phyloP scores from a whole-genome alignment of 1,284 basidiomycete species.

The Gymnopus androsaceus region DNA sequence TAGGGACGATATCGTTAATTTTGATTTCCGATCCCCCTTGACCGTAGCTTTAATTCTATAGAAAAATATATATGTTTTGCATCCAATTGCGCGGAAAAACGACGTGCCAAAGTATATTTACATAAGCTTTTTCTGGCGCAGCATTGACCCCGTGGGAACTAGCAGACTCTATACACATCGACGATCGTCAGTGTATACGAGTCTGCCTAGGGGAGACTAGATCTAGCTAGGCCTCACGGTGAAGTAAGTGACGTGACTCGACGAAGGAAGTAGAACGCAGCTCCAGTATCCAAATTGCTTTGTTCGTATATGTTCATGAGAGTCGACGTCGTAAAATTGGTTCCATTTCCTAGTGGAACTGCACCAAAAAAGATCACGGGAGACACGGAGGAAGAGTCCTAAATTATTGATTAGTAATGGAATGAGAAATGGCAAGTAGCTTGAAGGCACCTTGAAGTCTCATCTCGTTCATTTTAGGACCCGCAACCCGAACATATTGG shows the following conservation, averaged over 20 bases:
- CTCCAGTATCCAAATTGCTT: slow-evolving; percentile 44
- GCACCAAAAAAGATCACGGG: slow-evolving; percentile 45
- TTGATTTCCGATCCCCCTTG: no score
- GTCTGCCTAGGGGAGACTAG: no score
- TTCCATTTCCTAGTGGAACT: slow-evolving; percentile 44
- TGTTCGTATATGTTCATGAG: slow-evolving; percentile 51
- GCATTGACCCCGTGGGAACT: no score
- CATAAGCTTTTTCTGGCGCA: no score
- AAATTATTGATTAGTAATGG: neutral
- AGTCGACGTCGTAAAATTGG: slow-evolving; percentile 44
- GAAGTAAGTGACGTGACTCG: slow-evolving; percentile 50
- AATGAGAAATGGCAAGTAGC: slow-evolving; percentile 13
- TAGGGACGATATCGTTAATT: no score
- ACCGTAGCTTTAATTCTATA: no score
- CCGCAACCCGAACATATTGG: slow-evolving; percentile 36
- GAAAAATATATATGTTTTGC: no score
- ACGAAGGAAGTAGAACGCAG: slow-evolving; percentile 55
- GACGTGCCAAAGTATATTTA: no score
- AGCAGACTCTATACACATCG: no score
- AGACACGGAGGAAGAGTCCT: slow-evolving; percentile 52
- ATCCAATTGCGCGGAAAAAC: no score
- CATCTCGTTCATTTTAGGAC: slow-evolving; percentile 56
- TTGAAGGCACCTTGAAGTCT: slow-evolving; percentile 51
- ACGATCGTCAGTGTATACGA: no score
- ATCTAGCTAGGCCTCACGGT: slow-evolving; percentile 33